Evolutionary conservation across 2,329 filamentous ascomycete species (phyloP).

Genomic region (Beauveria asiatica): DNA sequence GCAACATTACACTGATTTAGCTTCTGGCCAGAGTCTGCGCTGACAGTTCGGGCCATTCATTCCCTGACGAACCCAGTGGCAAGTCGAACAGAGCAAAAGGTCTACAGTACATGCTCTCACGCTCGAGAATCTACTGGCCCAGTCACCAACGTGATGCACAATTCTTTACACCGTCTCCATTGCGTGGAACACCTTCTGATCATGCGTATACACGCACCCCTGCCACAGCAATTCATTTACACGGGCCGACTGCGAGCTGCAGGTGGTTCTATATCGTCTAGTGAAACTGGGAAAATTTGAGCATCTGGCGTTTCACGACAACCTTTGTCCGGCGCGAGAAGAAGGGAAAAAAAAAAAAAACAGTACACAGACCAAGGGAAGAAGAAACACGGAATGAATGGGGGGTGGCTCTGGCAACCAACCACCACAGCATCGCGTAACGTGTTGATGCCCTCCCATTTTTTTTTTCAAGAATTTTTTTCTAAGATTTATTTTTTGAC

Average conservation of each 20-base stretch:
- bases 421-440: too few species aligned
- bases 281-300: background rate
- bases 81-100: background rate
- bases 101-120: background rate
- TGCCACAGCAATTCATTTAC: background rate
- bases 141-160: background rate
- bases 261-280: slow-evolving; percentile 1
- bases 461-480: too few species aligned
- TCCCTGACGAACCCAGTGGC: background rate
- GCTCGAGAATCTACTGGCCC: background rate
- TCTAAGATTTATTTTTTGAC: too few species aligned
- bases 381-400: too few species aligned
- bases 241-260: slow-evolving; percentile 5
- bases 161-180: background rate
- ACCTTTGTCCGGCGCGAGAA: background rate
- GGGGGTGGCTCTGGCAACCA: too few species aligned
- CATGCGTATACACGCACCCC: background rate
- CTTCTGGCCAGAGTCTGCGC: background rate
- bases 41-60: slow-evolving; percentile 6
- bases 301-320: background rate
- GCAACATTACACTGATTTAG: background rate
- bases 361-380: background rate
- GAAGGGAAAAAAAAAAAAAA: background rate
- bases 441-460: too few species aligned
- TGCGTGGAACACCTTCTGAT: background rate